phyloP scores from a whole-genome alignment of 2,329 filamentous ascomycete genomes.

The Neofusicoccum umdonicola region DNA sequence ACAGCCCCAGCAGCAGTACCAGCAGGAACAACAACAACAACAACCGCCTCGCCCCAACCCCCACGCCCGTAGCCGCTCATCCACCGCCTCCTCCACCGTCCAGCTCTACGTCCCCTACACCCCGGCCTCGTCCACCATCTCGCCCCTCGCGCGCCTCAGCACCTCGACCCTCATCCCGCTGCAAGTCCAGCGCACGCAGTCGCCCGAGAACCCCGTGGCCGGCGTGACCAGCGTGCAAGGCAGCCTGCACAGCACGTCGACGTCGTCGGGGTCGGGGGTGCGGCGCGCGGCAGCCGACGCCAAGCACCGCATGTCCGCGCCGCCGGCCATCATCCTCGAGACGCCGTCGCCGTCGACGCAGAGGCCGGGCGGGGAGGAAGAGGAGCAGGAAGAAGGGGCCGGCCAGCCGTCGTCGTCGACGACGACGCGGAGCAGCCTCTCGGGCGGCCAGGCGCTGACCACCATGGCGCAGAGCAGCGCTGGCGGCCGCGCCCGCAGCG shows the following conservation, averaged over 20 bases:
- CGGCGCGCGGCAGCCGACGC: neutral
- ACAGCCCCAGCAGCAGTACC: neutral
- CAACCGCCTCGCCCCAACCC: neutral
- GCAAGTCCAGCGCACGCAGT: constrained; percentile 6
- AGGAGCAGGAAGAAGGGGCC: neutral
- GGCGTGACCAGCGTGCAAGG: constrained; percentile 7
- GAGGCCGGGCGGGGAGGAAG: neutral
- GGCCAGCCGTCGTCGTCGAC: neutral
- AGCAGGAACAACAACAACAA: neutral
- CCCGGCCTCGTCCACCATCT: neutral
- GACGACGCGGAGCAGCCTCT: neutral
- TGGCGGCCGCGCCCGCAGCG: neutral
- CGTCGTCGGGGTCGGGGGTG: neutral
- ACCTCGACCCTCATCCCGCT: constrained; percentile 14
- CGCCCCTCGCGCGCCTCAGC: constrained; percentile 4
- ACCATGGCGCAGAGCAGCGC: neutral
- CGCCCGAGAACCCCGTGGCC: neutral
- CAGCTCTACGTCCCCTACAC: constrained; percentile 10
- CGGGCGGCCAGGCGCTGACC: neutral
- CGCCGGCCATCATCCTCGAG: constrained; percentile 13
- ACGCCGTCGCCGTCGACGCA: neutral
- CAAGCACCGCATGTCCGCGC: neutral
- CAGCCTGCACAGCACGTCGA: constrained; percentile 3
- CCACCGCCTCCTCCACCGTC: neutral
- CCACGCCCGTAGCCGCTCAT: neutral